phyloP scores from a whole-genome alignment of 306 rosid genomes.

The Rubus parviflorus region DNA sequence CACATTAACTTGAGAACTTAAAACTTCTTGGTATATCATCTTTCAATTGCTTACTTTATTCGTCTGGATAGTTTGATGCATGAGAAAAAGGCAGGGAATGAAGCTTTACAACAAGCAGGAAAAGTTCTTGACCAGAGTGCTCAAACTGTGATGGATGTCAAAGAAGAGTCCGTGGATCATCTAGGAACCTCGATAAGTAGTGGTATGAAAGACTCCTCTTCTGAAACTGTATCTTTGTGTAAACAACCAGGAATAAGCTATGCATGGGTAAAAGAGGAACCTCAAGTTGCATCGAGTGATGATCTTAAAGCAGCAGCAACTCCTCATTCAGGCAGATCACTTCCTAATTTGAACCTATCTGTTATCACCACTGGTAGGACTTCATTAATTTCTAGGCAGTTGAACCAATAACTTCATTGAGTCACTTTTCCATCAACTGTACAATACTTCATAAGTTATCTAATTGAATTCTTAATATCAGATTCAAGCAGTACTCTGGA shows the following conservation, averaged over 20 bases:
- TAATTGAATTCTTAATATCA: constrained; percentile 22
- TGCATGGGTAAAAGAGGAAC: constrained; percentile 26
- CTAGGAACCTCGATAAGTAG: constrained; percentile 31
- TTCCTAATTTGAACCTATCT: constrained; percentile 34
- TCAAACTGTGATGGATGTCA: constrained; percentile 27
- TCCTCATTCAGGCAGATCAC: constrained; percentile 17
- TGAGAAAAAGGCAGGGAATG: constrained; percentile 23
- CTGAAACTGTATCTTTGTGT: constrained; percentile 23
- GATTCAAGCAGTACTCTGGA: constrained; percentile 39
- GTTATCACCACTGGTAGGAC: constrained; percentile 43
- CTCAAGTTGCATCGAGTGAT: constrained; percentile 23
- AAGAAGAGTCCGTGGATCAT: constrained; percentile 29
- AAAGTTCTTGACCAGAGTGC: constrained; percentile 30
- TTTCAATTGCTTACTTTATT: constrained; percentile 10
- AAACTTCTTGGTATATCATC: constrained; percentile 8
- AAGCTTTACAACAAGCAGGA: constrained; percentile 31
- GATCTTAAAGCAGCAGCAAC: constrained; percentile 20
- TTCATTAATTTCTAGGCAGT: constrained; percentile 8
- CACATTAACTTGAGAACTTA: constrained; percentile 20
- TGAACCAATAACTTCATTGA: not conserved
- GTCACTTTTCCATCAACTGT: constrained; percentile 3
- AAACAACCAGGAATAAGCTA: constrained; percentile 30
- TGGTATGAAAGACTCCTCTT: constrained; percentile 30
- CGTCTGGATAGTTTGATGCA: constrained; percentile 37
- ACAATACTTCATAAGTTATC: constrained; percentile 20